phyloP scores from a whole-genome alignment of 73 alveolate species.

The Stentor coeruleus region DNA sequence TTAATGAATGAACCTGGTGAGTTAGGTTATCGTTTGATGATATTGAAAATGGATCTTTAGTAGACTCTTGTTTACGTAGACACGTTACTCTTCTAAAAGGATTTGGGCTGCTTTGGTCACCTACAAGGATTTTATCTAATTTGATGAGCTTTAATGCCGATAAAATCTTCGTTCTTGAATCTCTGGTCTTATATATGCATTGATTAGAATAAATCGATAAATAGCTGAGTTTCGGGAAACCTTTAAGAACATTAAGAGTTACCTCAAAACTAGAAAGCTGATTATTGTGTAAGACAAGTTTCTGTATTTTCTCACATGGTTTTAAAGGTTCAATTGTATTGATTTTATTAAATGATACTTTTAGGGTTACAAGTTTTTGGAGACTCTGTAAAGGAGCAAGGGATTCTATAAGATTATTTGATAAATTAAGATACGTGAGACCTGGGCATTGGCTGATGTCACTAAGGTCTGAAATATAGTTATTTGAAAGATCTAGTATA shows the following conservation, averaged over 20 bases:
- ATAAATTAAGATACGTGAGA: background rate
- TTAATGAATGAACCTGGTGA: background rate
- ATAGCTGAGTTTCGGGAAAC: background rate
- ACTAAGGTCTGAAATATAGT: background rate
- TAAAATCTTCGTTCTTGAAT: background rate
- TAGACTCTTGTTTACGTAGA: too few relatives aligned
- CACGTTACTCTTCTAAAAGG: too few relatives aligned
- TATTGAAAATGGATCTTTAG: too few relatives aligned
- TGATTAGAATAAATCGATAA: background rate
- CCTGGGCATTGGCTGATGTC: background rate
- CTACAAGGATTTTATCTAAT: background rate
- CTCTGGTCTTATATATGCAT: background rate
- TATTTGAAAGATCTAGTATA: background rate
- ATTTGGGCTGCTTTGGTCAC: too few relatives aligned
- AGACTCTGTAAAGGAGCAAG: background rate
- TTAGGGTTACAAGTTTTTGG: slow-evolving; percentile 1
- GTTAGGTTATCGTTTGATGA: too few relatives aligned
- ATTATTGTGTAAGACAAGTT: background rate
- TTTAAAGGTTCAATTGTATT: background rate
- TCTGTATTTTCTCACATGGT: background rate
- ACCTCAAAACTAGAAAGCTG: background rate
- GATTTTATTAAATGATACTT: background rate
- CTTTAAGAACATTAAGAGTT: background rate
- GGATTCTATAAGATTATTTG: background rate
- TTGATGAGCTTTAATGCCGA: background rate